These are phyloP conservation scores for Vachellia collinsii DNA, from an alignment of 306 rosid species.

Conservation along the genomic window DNA sequence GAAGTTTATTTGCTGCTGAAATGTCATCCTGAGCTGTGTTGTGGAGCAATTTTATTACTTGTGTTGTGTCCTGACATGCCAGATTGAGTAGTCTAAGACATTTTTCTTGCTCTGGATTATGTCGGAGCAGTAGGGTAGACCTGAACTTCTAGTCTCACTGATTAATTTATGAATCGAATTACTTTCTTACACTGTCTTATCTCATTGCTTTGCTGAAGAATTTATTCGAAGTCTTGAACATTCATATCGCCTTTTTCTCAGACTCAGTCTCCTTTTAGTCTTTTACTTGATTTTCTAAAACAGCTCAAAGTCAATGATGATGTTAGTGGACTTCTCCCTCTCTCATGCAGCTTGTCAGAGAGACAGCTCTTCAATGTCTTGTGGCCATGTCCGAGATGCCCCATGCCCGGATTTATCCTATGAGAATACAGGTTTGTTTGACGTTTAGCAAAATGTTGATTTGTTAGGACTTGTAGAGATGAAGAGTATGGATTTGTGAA, in stretches of 20 bases:
- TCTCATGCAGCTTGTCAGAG: constrained; percentile 82
- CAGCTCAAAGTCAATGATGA: constrained; percentile 14
- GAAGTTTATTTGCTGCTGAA: constrained; percentile 34
- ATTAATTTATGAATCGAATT: not conserved
- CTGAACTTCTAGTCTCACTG: not conserved
- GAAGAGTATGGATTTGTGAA: not conserved
- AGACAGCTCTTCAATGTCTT: constrained; percentile 88
- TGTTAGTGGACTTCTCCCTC: constrained; percentile 30
- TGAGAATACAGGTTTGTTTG: constrained; percentile 76
- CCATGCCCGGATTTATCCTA: constrained; percentile 73
- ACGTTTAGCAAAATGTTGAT: constrained; percentile 27
- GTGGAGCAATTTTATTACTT: constrained; percentile 20
- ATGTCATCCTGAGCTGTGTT: constrained; percentile 25
- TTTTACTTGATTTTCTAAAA: constrained; percentile 12
- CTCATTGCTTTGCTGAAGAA: constrained; percentile 7
- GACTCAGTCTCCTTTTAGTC: not conserved
- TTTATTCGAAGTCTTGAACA: constrained; percentile 3
- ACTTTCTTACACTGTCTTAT: constrained; percentile 5
- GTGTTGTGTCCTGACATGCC: not conserved
- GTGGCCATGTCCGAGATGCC: constrained; percentile 84
- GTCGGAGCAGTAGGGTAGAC: not conserved
- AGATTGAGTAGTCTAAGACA: constrained; percentile 13
- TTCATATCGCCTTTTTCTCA: not conserved
- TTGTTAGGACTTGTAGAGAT: not conserved
- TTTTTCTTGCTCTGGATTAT: constrained; percentile 12